Evolutionary conservation across 306 rosid species (phyloP).

Genomic region (Fragaria nilgerrensis): DNA sequence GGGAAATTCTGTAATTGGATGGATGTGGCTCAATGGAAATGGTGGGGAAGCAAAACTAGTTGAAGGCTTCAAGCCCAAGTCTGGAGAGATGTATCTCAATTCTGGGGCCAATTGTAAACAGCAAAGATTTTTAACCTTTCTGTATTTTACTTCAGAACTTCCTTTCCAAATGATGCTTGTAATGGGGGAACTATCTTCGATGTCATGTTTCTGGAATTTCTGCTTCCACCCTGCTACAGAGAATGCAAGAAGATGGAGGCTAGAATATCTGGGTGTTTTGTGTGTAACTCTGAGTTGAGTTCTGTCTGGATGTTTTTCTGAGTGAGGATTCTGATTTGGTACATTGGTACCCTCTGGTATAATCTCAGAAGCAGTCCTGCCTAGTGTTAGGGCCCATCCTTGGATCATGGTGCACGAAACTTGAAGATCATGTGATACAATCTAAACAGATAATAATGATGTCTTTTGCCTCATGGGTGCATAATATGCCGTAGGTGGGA

Average conservation of each 20-base stretch:
- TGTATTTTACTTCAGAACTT: neutral
- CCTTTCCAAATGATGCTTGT: neutral
- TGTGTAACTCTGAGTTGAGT: neutral
- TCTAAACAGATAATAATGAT: neutral
- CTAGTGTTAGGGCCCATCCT: neutral
- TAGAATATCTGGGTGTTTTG: neutral
- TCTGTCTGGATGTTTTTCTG: neutral
- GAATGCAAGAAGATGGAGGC: neutral
- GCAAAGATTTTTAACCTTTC: neutral
- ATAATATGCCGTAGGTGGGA: neutral
- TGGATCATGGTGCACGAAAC: neutral
- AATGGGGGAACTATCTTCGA: neutral
- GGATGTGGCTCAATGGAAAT: neutral
- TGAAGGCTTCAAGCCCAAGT: neutral
- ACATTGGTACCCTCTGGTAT: neutral
- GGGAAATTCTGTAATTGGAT: neutral
- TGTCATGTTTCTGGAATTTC: neutral
- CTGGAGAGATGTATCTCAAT: neutral
- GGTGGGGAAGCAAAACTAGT: neutral
- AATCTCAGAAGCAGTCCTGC: neutral
- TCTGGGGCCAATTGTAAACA: neutral
- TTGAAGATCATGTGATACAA: neutral
- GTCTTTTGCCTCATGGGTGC: neutral
- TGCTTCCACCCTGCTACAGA: neutral
- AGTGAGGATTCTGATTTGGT: neutral